Base-by-base conservation (phyloP, 805 yeast species). In the Schwanniomyces sp. region DNA sequence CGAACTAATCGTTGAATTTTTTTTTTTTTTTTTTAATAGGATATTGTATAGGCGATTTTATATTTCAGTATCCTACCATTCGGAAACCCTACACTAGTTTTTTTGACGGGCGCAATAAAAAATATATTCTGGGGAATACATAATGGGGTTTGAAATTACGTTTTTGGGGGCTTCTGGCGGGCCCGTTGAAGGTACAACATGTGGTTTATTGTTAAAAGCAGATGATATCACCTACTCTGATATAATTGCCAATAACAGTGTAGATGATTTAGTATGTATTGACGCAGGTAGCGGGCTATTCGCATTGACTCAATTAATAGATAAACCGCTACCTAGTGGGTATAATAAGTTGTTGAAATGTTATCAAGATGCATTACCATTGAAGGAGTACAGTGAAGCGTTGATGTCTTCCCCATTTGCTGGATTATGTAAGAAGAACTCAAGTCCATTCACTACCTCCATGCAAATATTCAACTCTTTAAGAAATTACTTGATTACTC, bases 141-240 rank as follows among this genome's bases (percentile, higher is more conserved):
- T 10, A 3, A 64, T 67, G 73, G 52, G 62, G 26, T 85, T 85
- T 58, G 88, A 85, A 50, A 55, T 87, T 16, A 81, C 86, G 1
- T 78, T 85, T 24, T 66, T 87, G 51, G 97, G 97, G 6, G 79
- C 88, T 21, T 79, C 88, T 2, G 97, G 97, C 6, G 97, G 97
- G 2, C 96, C 96, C 0, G 60, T 83, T 10, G 94, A 88, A 28
- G 79, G 84, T 6, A 69, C 75, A 14, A 88, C 86, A 3, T 88
- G 92, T 52, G 75, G 88, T 2, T 78, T 83, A 49, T 66, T 91
- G 45, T 54, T 91, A 16, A 86, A 88, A 57, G 84, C 90, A 0
- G 57, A 75, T 2, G 36, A 57, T 5, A 47, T 75, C 2, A 53
- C 77, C 1, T 84, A 79, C 58, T 48, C 52, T n/a, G 63, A 69